Evolutionary conservation across 306 rosid genomes (phyloP).

Genomic region (Hippophae tibetana): DNA sequence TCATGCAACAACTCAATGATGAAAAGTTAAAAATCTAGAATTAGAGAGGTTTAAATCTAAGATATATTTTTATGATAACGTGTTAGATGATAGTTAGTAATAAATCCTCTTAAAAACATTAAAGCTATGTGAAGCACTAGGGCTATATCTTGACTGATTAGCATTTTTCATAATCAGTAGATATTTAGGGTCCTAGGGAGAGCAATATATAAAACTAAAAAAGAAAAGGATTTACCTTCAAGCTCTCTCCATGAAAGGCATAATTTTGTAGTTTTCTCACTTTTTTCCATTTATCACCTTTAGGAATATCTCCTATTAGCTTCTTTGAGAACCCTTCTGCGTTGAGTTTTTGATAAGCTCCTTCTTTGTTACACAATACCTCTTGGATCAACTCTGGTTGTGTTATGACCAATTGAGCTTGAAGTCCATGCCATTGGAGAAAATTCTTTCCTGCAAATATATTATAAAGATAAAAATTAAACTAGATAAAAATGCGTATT

Average conservation of each 20-base stretch:
- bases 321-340: neutral
- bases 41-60: too few species aligned
- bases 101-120: too few species aligned
- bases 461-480: neutral
- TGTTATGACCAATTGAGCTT: conserved; percentile 16
- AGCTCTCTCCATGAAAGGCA: conserved; percentile 31
- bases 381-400: conserved; percentile 31
- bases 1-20: too few species aligned
- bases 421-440: conserved; percentile 28
- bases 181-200: too few species aligned
- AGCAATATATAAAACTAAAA: too few species aligned
- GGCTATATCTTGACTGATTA: too few species aligned
- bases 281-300: conserved; percentile 30
- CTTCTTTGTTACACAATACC: conserved; percentile 15
- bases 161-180: too few species aligned
- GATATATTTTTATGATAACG: too few species aligned
- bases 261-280: conserved; percentile 22
- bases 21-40: too few species aligned
- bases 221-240: conserved; percentile 9
- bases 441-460: conserved; percentile 1
- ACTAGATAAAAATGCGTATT: neutral
- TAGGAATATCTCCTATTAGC: conserved; percentile 17
- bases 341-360: conserved; percentile 13
- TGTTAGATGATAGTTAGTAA: too few species aligned
- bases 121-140: too few species aligned